Evolutionary conservation across 441 rosid species (phyloP).

Genomic region (Bruguiera hainesii): DNA sequence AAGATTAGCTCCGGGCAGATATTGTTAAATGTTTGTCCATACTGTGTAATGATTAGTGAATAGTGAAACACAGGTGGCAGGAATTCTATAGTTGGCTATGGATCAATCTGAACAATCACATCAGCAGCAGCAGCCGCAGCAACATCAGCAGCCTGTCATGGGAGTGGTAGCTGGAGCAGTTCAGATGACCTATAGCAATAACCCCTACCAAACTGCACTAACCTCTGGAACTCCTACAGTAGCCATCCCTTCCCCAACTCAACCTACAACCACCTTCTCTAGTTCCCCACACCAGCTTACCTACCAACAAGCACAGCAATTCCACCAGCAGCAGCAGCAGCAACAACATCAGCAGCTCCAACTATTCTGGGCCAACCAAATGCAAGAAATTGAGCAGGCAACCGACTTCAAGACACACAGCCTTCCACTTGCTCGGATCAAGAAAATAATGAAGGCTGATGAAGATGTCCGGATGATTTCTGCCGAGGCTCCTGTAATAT

Average conservation of each 20-base stretch:
- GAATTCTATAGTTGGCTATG: conserved; percentile 27
- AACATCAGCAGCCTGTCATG: conserved; percentile 44
- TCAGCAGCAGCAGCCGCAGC: conserved; percentile 31
- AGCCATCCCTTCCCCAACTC: conserved; percentile 37
- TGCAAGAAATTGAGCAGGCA: conserved; percentile 80
- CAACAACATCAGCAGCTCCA: conserved; percentile 82
- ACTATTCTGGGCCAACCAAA: conserved; percentile 76
- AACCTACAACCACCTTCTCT: conserved; percentile 34
- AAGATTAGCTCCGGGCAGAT: not conserved
- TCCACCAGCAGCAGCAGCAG: conserved; percentile 73
- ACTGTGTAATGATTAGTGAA: conserved; percentile 17
- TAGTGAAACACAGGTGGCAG: conserved; percentile 7
- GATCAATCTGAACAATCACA: conserved; percentile 53
- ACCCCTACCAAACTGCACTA: conserved; percentile 46
- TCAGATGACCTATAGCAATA: conserved; percentile 39
- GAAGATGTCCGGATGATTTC: conserved; percentile 95
- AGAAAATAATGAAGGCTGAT: conserved; percentile 95
- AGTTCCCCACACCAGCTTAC: conserved; percentile 51
- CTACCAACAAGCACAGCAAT: conserved; percentile 77
- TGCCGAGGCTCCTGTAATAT: conserved; percentile 84
- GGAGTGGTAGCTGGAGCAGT: conserved; percentile 39
- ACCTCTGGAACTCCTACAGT: conserved; percentile 48
- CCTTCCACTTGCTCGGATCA: conserved; percentile 84
- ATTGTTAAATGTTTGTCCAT: conserved; percentile 5
- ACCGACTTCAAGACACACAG: conserved; percentile 81